Conservation (phyloP, 106 monocot genomes). For the Hemerocallis citrina region DNA sequence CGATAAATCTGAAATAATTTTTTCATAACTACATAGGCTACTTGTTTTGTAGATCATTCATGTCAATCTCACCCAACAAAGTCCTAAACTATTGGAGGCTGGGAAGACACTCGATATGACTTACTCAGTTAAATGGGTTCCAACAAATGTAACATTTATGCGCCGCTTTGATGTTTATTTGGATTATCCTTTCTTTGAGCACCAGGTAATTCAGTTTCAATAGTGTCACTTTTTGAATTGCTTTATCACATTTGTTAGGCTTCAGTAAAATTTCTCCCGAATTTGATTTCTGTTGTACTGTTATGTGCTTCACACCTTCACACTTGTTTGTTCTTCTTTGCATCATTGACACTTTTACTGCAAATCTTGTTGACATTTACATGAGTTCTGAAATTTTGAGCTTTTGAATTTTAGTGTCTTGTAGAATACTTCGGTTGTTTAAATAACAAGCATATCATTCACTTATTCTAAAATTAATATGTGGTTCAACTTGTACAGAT, state of each 20-base stretch:
- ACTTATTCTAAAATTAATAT: not conserved
- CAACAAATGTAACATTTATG: constrained; percentile 74
- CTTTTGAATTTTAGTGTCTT: not conserved
- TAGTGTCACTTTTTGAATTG: too few species aligned
- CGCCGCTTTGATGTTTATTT: constrained; percentile 92
- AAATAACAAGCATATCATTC: not conserved
- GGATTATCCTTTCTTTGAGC: constrained; percentile 97
- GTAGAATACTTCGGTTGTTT: not conserved
- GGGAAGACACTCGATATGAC: constrained; percentile 85
- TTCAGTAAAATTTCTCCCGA: not conserved
- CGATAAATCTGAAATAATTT: not conserved
- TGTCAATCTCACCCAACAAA: constrained; percentile 92
- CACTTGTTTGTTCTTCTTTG: too few species aligned
- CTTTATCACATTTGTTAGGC: too few species aligned
- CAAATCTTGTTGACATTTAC: not conserved
- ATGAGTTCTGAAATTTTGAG: not conserved
- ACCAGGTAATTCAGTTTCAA: constrained; percentile 53
- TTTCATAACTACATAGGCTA: constrained; percentile 1
- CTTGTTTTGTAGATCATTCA: constrained; percentile 71
- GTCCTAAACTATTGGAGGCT: constrained; percentile 67
- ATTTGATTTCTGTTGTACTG: not conserved
- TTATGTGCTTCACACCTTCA: not conserved
- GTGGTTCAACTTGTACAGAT: constrained; percentile 47
- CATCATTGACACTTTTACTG: not conserved
- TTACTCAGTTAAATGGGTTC: constrained; percentile 81